Percentiles rank a stretch among this genome's conserved stretches.
These are phyloP conservation scores for Vickermania ingenoplastis DNA, from an alignment of 208 protist species.

Conservation along the genomic window DNA sequence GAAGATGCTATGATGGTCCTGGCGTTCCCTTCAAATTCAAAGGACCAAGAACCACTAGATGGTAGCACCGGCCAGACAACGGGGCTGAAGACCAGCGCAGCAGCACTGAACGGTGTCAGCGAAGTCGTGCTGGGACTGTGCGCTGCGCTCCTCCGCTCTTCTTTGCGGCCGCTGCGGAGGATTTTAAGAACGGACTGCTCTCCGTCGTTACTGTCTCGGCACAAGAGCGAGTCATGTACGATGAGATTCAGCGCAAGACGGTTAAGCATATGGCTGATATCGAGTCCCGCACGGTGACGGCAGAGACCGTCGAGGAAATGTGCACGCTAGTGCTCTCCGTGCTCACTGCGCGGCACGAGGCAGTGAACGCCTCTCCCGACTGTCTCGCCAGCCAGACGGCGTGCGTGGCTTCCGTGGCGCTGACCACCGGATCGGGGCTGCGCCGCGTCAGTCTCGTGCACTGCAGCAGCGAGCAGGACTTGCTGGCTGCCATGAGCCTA, in stretches of 20 bases:
- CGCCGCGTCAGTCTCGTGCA: conserved; percentile 43
- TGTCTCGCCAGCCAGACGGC: conserved; percentile 32
- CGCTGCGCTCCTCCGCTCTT: too few relatives aligned
- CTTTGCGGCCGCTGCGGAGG: too few relatives aligned
- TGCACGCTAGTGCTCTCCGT: background rate
- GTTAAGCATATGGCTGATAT: conserved; percentile 25
- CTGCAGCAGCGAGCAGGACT: conserved; percentile 31
- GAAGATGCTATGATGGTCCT: too few relatives aligned
- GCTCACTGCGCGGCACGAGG: conserved; percentile 1
- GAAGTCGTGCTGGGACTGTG: too few relatives aligned
- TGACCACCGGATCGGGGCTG: conserved; percentile 32
- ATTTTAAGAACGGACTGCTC: too few relatives aligned
- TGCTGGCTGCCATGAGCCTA: conserved; percentile 47
- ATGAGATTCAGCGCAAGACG: conserved; percentile 29
- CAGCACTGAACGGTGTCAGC: too few relatives aligned
- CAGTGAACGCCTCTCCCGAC: background rate
- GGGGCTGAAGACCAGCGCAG: too few relatives aligned
- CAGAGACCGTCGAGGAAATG: conserved; percentile 1
- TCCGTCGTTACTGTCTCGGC: conserved; percentile 30
- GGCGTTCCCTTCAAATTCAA: too few relatives aligned
- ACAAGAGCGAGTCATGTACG: conserved; percentile 29
- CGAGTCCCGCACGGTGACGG: conserved; percentile 14
- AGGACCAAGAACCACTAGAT: too few relatives aligned
- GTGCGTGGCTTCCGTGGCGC: conserved; percentile 41
- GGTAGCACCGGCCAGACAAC: too few relatives aligned